These are phyloP conservation scores for Aspergillus pseudoviridinutans DNA, from an alignment of 2,329 filamentous ascomycete species.

Conservation along the genomic window DNA sequence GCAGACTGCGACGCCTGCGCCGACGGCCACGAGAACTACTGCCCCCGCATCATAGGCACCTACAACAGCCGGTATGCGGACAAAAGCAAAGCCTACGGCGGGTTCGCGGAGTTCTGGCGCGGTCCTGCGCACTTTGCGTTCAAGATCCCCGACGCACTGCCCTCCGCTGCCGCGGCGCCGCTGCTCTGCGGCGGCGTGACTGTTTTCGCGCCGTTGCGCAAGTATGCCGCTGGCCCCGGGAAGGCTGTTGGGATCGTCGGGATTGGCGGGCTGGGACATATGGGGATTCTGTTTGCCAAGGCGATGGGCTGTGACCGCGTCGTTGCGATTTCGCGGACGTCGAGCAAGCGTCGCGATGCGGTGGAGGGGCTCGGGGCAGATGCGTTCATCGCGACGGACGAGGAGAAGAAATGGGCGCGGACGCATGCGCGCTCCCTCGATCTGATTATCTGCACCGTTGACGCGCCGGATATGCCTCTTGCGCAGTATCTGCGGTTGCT, in stretches of 20 bases:
- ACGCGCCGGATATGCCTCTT: constrained; percentile 59
- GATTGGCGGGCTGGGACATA: constrained; percentile 70
- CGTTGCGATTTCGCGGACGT: constrained; percentile 52
- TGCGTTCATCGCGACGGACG: constrained; percentile 54
- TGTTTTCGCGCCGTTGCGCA: constrained; percentile 63
- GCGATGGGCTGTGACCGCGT: constrained; percentile 65
- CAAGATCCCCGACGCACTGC: constrained; percentile 51
- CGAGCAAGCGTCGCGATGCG: constrained; percentile 50
- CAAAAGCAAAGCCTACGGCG: constrained; percentile 45
- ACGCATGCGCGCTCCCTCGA: constrained; percentile 49
- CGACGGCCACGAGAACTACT: constrained; percentile 39
- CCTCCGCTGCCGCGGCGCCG: constrained; percentile 56
- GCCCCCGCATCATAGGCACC: constrained; percentile 32
- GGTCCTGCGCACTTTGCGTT: constrained; percentile 57
- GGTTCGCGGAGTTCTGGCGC: constrained; percentile 55
- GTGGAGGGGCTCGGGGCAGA: constrained; percentile 51
- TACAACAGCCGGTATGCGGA: constrained; percentile 36
- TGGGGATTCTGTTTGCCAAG: constrained; percentile 66
- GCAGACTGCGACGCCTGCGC: constrained; percentile 41
- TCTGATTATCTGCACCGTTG: constrained; percentile 57
- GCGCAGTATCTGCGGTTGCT: constrained; percentile 59
- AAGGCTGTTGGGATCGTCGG: constrained; percentile 69
- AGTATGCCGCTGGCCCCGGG: constrained; percentile 65
- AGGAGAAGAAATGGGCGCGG: constrained; percentile 52
- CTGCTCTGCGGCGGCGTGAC: constrained; percentile 78